Base-by-base conservation (phyloP, 108 stramenopile species). In the Pseudonitzschia multiseries region DNA sequence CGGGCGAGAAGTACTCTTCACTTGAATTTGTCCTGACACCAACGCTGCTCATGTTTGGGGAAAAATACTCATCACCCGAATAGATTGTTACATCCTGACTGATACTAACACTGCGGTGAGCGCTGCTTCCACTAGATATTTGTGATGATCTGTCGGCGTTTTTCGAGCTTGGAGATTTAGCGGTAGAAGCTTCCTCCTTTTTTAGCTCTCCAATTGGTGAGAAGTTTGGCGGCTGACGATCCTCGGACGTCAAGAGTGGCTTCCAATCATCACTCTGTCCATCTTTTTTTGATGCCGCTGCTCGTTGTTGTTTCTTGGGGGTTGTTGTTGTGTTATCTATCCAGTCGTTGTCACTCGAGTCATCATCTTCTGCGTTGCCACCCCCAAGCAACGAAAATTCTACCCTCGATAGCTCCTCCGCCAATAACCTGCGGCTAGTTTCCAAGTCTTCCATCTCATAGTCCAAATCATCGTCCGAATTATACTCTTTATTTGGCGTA, bases 391-490 rank as follows among this genome's bases (percentile, higher is more conserved):
- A 44, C 17, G 67, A 69, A 46, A 51, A 70, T 43, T 79, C 79
- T 8, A 65, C 79, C 53, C 8, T n/a, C 21, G 70, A 54, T 52
- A 79, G 27, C 63, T 79, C 79, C 42, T 69, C 53, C 43, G 63
- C 59, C 53, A 79, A 57, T 31, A 56, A 8, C 18, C 68, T 66
- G 18, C 62, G 71, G 53, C 57, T 70, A 1, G 60, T 33, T 65
- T 79, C 79, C 40, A 74, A 57, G 51, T 79, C 73, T 20, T 65
- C 46, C 64, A 68, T 56, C 56, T 79, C 79, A 21, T 64, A 46
- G 17, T 69, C 68, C 69, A 79, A 57, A 56, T 73, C 60, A 54
- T 79, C 79, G 60, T 79, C 72, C 27, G 73, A 60, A n/a, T 64
- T 68, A 15, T 12, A 21, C 13, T 50, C 29, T 33, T 42, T 50